Percentiles rank a stretch among this genome's conserved stretches.
Evolutionary conservation across 192 early-diverging fungal genomes (phyloP).

Genomic region (Powellomyces hirtus): DNA sequence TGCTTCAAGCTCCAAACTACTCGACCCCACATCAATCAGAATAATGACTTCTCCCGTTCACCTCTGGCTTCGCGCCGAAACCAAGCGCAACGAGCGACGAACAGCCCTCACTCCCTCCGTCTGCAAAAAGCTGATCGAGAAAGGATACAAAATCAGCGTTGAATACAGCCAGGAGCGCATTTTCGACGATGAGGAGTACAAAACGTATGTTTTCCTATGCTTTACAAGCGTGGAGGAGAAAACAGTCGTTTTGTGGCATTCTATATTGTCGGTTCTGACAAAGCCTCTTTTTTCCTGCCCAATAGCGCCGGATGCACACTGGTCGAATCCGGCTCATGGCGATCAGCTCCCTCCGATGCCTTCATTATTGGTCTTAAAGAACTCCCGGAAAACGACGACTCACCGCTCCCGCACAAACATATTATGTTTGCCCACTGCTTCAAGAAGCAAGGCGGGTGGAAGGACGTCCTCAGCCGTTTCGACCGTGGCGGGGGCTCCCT

Average conservation of each 20-base stretch:
- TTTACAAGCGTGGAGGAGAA: too few relatives aligned
- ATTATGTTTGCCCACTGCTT: constrained; percentile 99
- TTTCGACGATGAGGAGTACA: constrained; percentile 88
- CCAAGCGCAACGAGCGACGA: constrained; percentile 94
- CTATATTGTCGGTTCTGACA: too few relatives aligned
- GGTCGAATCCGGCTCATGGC: constrained; percentile 79
- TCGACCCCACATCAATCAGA: too few relatives aligned
- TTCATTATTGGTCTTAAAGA: constrained; percentile 97
- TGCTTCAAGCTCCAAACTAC: too few relatives aligned
- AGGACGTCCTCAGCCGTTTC: constrained; percentile 82
- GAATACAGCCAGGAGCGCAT: constrained; percentile 80
- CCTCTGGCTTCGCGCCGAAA: constrained; percentile 94
- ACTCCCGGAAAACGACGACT: constrained; percentile 87
- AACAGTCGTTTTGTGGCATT: too few relatives aligned
- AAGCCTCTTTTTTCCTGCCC: background rate
- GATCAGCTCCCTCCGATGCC: constrained; percentile 74
- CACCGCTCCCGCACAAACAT: constrained; percentile 87
- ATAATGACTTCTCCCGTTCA: constrained; percentile 28
- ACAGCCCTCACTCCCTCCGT: constrained; percentile 86
- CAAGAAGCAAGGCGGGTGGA: constrained; percentile 95
- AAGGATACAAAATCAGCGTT: constrained; percentile 87
- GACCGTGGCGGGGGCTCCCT: constrained; percentile 80
- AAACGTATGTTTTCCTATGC: too few relatives aligned
- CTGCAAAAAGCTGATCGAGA: constrained; percentile 75
- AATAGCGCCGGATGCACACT: constrained; percentile 74